phyloP scores from a whole-genome alignment of 805 yeast species.

The Ogataea ramenticola region DNA sequence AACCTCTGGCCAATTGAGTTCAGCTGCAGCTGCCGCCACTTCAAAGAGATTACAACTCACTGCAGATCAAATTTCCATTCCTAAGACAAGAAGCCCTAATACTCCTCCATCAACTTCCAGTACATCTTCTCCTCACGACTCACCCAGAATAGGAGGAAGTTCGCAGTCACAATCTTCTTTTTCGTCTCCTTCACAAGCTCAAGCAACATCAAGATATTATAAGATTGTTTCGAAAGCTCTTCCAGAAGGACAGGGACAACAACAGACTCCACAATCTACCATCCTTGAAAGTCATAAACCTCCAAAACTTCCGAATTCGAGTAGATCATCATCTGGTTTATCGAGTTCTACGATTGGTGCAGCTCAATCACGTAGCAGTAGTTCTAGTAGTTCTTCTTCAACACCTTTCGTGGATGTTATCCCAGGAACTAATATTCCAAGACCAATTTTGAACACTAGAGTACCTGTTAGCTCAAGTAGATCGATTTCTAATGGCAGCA shows the following conservation, averaged over 20 bases:
- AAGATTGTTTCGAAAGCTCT: neutral
- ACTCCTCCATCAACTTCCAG: neutral
- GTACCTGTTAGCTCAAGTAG: constrained; percentile 4
- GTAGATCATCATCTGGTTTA: neutral
- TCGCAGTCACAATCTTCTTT: neutral
- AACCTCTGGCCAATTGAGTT: neutral
- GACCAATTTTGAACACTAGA: constrained; percentile 40
- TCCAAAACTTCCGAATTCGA: neutral
- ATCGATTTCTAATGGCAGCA: neutral
- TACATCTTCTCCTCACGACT: neutral
- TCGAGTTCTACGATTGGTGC: neutral
- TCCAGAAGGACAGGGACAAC: neutral
- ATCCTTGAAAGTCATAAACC: neutral
- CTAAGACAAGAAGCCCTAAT: neutral
- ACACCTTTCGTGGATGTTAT: constrained; percentile 29
- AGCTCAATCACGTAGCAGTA: constrained; percentile 4
- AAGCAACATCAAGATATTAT: neutral
- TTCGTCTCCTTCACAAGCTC: neutral
- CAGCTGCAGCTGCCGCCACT: constrained; percentile 1
- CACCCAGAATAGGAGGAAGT: neutral
- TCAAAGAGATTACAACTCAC: constrained; percentile 1
- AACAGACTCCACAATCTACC: neutral
- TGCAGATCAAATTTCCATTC: neutral
- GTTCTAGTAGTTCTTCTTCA: constrained; percentile 13
- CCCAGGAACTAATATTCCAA: constrained; percentile 52